Evolutionary conservation across 2,329 filamentous ascomycete species (phyloP).

Genomic region (Trichophyton schoenleinii): DNA sequence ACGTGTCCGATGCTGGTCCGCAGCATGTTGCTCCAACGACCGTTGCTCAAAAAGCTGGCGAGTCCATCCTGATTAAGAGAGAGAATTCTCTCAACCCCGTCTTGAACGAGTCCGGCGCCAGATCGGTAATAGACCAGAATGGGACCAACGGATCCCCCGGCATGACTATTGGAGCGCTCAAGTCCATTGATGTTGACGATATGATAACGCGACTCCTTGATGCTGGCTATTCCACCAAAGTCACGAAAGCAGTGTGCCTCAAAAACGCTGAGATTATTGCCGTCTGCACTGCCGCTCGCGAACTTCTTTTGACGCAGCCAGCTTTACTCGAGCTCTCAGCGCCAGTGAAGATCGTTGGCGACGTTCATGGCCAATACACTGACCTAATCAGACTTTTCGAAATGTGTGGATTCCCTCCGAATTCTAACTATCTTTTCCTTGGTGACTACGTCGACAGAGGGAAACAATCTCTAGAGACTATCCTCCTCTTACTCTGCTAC

Average conservation of each 20-base stretch:
- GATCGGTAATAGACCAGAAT: constrained; percentile 21
- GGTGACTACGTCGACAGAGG: constrained; percentile 95
- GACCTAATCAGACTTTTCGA: constrained; percentile 95
- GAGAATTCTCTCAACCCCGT: constrained; percentile 59
- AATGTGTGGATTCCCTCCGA: constrained; percentile 93
- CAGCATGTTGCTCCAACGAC: constrained; percentile 48
- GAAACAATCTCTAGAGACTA: constrained; percentile 92
- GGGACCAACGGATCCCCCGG: constrained; percentile 39
- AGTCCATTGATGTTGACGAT: constrained; percentile 87
- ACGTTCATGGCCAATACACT: constrained; percentile 93
- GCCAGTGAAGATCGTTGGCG: constrained; percentile 94
- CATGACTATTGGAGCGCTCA: constrained; percentile 81
- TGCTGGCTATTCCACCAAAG: constrained; percentile 88
- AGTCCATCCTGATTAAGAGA: constrained; percentile 79
- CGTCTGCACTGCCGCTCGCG: constrained; percentile 78
- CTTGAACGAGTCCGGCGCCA: constrained; percentile 35
- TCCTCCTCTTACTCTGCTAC: constrained; percentile 83
- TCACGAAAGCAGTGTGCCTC: constrained; percentile 91
- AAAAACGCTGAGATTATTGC: constrained; percentile 96
- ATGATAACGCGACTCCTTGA: constrained; percentile 92
- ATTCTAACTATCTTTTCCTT: constrained; percentile 83
- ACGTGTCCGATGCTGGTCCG: constrained; percentile 83
- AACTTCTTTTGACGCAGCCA: constrained; percentile 82
- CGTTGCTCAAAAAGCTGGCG: constrained; percentile 58
- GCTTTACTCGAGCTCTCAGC: constrained; percentile 83